Evolutionary conservation across 441 rosid genomes (phyloP).

Genomic region (Manihot esculenta): DNA sequence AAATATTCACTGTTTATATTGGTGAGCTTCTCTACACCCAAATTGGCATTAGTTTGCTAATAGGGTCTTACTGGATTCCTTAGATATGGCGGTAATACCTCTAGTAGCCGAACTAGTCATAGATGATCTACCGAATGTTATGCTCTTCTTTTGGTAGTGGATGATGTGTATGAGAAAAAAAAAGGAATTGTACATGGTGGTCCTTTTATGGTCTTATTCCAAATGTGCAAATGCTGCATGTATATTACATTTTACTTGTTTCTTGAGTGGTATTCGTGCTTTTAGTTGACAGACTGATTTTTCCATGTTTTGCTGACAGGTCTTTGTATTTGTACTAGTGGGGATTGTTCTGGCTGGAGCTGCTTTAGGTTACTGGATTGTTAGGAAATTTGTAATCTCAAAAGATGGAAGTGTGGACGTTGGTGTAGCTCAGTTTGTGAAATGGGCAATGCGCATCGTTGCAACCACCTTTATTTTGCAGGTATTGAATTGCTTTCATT

Average conservation of each 20-base stretch:
- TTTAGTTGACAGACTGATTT: background rate
- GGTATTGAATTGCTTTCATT: conserved; percentile 38
- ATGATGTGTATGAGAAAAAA: background rate
- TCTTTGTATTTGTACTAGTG: conserved; percentile 55
- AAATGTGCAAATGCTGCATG: background rate
- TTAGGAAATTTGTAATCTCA: conserved; percentile 78
- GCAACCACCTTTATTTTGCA: conserved; percentile 68
- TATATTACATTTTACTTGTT: background rate
- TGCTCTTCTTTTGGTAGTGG: background rate
- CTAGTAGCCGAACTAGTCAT: too few relatives aligned
- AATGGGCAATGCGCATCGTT: conserved; percentile 82
- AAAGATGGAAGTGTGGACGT: conserved; percentile 80
- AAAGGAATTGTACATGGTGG: background rate
- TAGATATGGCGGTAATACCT: too few relatives aligned
- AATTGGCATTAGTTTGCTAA: conserved; percentile 4
- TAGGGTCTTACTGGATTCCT: too few relatives aligned
- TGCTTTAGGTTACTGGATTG: conserved; percentile 91
- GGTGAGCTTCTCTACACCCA: background rate
- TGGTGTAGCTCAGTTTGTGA: conserved; percentile 82
- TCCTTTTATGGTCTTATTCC: background rate
- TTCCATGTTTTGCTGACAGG: conserved; percentile 44
- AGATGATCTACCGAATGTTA: background rate
- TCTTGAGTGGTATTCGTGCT: background rate
- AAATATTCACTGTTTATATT: background rate
- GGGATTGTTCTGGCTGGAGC: conserved; percentile 81